Base-by-base conservation (phyloP, 108 stramenopile species). In the Parietichytrium sp. region DNA sequence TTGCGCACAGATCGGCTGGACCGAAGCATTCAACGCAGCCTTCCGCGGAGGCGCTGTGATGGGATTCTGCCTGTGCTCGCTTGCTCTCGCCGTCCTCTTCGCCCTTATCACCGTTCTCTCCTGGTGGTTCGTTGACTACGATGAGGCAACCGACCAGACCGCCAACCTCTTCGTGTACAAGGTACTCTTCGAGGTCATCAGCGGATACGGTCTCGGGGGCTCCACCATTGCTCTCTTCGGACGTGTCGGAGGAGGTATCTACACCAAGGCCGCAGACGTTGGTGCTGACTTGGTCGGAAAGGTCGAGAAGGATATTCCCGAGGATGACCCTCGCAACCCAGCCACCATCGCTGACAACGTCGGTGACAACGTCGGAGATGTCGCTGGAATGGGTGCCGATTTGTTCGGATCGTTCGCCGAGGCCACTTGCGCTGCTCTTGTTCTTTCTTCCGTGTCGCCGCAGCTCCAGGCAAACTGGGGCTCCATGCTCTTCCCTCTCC, bases 301-400 rank as follows among this genome's bases (percentile, higher is more conserved):
- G 91, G 98, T 98, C 78, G 96, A 96, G 45, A 93, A 96, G 84
- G 96, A 95, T 52, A 96, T 98, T 55, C 96, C 96, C 47, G 98
- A 98, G 89, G 98, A 98, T 80, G 98, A 98, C 93, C 98, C 98
- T 29, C 92, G 96, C 54, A 98, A 98, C 91, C 97, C 98, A 20
- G 98, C 98, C 45, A 96, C 95, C 26, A 98, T 98, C 87, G 98
- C 98, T n/a, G 98, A 98, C 82, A 98, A 98, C 85, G 98, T 98
- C 27, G 98, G 98, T 48, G 98, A 98, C 89, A 98, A 98, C 88
- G 98, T 98, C 42, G 96, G 96, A 49, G 97, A 98, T 82, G 96
- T 98, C 26, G 97, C 97, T 54, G 96, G 96, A 83, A 98, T 98
- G 98, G 98, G 98, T 81, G 93, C 94, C 25, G 98, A 98, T 93